These are phyloP conservation scores for Drechslera avenae DNA, from an alignment of 2,329 filamentous ascomycete species.

Conservation along the genomic window DNA sequence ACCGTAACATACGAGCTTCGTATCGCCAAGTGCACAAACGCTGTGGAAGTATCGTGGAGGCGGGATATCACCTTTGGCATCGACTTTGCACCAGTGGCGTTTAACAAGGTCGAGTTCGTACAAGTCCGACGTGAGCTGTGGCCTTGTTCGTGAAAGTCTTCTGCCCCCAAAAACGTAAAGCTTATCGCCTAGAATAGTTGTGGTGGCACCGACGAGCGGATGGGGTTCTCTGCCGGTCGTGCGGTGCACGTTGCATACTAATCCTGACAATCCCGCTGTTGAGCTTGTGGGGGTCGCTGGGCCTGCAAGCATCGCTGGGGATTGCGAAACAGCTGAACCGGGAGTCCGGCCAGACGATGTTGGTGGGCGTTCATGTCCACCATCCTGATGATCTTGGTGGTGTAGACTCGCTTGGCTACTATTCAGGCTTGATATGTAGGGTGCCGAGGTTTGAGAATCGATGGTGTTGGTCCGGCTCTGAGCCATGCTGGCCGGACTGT, in stretches of 20 bases:
- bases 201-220: slow-evolving; percentile 90
- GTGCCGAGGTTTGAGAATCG: slow-evolving; percentile 53
- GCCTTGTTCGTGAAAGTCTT: slow-evolving; percentile 80
- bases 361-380: slow-evolving; percentile 42
- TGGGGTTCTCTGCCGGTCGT: slow-evolving; percentile 92
- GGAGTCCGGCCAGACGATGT: slow-evolving; percentile 44
- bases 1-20: slow-evolving; percentile 96
- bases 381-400: slow-evolving; percentile 51
- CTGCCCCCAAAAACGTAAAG: slow-evolving; percentile 95
- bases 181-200: slow-evolving; percentile 92
- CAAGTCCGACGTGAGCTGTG: slow-evolving; percentile 84
- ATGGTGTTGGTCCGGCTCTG: slow-evolving; percentile 54
- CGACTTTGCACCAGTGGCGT: slow-evolving; percentile 90
- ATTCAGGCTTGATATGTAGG: slow-evolving; percentile 51
- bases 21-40: slow-evolving; percentile 89
- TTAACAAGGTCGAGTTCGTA: slow-evolving; percentile 92
- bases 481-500: slow-evolving; percentile 49
- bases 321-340: slow-evolving; percentile 55
- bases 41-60: slow-evolving; percentile 96
- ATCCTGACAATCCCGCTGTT: slow-evolving; percentile 66
- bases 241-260: slow-evolving; percentile 73
- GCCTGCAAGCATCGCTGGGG: slow-evolving; percentile 46
- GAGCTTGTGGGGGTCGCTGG: slow-evolving; percentile 49
- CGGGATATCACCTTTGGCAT: slow-evolving; percentile 82
- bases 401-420: slow-evolving; percentile 55